Conservation (phyloP, 805 yeast genomes). For the Starmera quercuum region DNA sequence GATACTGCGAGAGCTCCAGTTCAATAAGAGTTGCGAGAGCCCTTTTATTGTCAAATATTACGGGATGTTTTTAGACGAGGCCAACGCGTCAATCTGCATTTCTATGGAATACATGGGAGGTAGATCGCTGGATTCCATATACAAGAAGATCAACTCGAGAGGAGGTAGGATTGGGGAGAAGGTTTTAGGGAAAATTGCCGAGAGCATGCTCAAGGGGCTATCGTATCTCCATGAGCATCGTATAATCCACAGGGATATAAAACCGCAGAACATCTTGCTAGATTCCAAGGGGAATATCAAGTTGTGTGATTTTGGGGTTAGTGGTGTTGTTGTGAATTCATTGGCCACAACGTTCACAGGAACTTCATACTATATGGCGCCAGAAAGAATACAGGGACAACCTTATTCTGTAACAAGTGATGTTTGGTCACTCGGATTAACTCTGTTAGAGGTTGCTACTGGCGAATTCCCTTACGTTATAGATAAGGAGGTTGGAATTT, state of each 20-base stretch:
- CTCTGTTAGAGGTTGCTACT: conserved; percentile 86
- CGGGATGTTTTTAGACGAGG: conserved; percentile 81
- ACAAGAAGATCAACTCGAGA: conserved; percentile 60
- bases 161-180: conserved; percentile 90
- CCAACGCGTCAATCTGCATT: conserved; percentile 75
- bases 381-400: conserved; percentile 92
- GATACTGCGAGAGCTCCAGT: conserved; percentile 83
- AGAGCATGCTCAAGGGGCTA: conserved; percentile 75
- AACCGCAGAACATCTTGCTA: conserved; percentile 86
- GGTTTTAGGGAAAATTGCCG: conserved; percentile 86
- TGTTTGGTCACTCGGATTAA: conserved; percentile 93
- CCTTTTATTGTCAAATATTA: conserved; percentile 86
- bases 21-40: conserved; percentile 73
- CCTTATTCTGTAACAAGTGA: conserved; percentile 94
- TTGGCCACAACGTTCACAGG: conserved; percentile 96
- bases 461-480: conserved; percentile 75
- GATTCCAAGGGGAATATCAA: conserved; percentile 77
- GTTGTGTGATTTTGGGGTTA: conserved; percentile 94
- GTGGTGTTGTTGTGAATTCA: conserved; percentile 94
- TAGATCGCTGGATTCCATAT: conserved; percentile 82
- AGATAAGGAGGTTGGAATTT: conserved; percentile 29
- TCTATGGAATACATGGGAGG: conserved; percentile 99
- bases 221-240: conserved; percentile 81
- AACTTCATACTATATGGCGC: conserved; percentile 97
- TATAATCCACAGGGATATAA: conserved; percentile 92